phyloP scores from a whole-genome alignment of 345 rosid species.

The Eucalyptus curtisii region DNA sequence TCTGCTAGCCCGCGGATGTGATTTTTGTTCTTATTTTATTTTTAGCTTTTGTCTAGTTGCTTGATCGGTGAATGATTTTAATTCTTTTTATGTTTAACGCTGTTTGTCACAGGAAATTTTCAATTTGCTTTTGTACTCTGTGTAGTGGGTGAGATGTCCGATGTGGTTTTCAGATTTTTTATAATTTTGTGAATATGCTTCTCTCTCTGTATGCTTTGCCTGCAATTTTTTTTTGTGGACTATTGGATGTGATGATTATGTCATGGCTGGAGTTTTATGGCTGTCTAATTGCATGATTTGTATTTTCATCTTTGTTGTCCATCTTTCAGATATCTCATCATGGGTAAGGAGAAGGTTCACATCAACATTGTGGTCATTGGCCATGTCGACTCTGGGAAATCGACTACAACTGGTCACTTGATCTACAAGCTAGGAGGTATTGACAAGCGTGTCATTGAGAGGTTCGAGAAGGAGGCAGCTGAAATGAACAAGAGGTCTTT shows the following conservation, averaged over 20 bases:
- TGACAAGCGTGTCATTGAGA: slow-evolving; percentile 84
- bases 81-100: background rate
- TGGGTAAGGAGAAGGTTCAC: slow-evolving; percentile 83
- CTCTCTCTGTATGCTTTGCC: background rate
- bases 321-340: background rate
- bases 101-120: background rate
- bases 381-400: slow-evolving; percentile 82
- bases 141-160: background rate
- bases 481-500: slow-evolving; percentile 91
- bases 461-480: slow-evolving; percentile 86
- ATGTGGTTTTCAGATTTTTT: background rate
- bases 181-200: background rate
- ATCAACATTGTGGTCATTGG: slow-evolving; percentile 85
- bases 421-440: slow-evolving; percentile 82
- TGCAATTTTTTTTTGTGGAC: background rate
- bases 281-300: background rate
- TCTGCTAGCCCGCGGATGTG: background rate
- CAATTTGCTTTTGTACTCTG: background rate
- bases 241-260: background rate
- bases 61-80: background rate
- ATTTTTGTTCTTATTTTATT: background rate
- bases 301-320: background rate
- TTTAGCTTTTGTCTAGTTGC: background rate
- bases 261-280: background rate
- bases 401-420: slow-evolving; percentile 79